Evolutionary conservation across 345 rosid genomes (phyloP), one percentile per base, ranked within the genome.

Genomic region (Populus alba): DNA sequence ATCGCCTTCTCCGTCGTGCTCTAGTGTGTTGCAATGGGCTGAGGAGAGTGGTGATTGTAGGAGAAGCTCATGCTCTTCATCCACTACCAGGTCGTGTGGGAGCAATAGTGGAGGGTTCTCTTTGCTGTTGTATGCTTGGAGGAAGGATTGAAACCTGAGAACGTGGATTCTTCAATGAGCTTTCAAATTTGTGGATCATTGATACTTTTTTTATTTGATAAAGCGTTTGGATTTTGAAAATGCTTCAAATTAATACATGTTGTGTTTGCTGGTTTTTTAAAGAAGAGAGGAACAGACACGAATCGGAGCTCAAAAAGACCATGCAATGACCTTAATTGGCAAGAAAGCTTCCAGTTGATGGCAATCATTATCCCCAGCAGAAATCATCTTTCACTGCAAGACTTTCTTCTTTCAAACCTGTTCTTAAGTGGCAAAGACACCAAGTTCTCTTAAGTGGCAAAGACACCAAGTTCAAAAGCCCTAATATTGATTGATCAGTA

Each of bases 41-140:
- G 92, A 89, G 81, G 92, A 89, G 86, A 89, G 92, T 75, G 85
- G 89, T 73, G 92, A 89, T 22, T 83, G 88, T 59, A 83, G 90
- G 57, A 85, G 90, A 33, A 89, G 92, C 41, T 89, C 89, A 33
- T 86, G 87, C n/a, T 89, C 88, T 70, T 89, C 92, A 3, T 85
- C 92, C 3, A 80, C 86, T 0, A 79, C 83, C 3, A 85, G 84
- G 84, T 87, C 89, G 10, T 77, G 74, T 77, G 92, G 88, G 55
- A 85, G 89, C 57, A 86, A 79, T 20, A 7, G 18, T 35, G 85
- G 84, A 1, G 89, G 92, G 8, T 89, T 89, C 65, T 87, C 88
- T 71, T 79, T 89, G 83, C 66, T 85, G 81, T 68, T 89, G 75
- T 87, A 89, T 76, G 92, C 92, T 68, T 89, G 90, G 92, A 86